Evolutionary conservation across 2,329 filamentous ascomycete species (phyloP).

Genomic region (Fusarium sp.): DNA sequence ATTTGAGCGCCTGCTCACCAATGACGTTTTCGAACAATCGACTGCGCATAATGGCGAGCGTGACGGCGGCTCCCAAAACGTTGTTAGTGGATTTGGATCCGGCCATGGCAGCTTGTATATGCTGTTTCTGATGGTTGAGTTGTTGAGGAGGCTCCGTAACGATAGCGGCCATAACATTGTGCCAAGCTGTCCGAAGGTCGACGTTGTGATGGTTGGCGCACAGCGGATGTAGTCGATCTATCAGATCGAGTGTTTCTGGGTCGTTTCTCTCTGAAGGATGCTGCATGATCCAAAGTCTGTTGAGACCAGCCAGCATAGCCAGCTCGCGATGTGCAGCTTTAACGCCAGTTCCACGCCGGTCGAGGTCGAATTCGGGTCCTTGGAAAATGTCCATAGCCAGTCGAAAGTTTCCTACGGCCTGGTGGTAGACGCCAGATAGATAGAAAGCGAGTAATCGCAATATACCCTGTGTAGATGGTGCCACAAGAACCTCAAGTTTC

Average conservation of each 20-base stretch:
- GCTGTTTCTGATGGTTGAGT: constrained; percentile 82
- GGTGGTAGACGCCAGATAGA: constrained; percentile 78
- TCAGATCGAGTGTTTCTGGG: constrained; percentile 67
- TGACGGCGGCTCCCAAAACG: constrained; percentile 83
- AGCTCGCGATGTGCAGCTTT: constrained; percentile 71
- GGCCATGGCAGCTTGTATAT: constrained; percentile 78
- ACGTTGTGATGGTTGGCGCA: constrained; percentile 78
- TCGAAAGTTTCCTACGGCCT: constrained; percentile 80
- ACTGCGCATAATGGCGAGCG: constrained; percentile 85
- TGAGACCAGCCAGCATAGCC: constrained; percentile 74
- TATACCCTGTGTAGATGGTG: constrained; percentile 57
- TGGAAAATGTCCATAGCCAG: constrained; percentile 76
- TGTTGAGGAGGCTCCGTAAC: constrained; percentile 71
- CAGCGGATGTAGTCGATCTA: constrained; percentile 74
- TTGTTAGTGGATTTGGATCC: constrained; percentile 78
- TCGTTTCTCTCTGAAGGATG: constrained; percentile 69
- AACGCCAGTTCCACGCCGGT: constrained; percentile 54
- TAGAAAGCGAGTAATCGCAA: constrained; percentile 71
- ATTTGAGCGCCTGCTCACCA: constrained; percentile 83
- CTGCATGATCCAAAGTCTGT: constrained; percentile 79
- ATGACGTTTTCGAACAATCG: constrained; percentile 86
- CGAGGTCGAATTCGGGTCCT: constrained; percentile 65
- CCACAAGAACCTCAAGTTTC: constrained; percentile 62
- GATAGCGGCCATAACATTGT: constrained; percentile 78
- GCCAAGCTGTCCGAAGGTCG: constrained; percentile 82